Conservation (phyloP, 257 asterid genomes). For the Nicotiana undulata region DNA sequence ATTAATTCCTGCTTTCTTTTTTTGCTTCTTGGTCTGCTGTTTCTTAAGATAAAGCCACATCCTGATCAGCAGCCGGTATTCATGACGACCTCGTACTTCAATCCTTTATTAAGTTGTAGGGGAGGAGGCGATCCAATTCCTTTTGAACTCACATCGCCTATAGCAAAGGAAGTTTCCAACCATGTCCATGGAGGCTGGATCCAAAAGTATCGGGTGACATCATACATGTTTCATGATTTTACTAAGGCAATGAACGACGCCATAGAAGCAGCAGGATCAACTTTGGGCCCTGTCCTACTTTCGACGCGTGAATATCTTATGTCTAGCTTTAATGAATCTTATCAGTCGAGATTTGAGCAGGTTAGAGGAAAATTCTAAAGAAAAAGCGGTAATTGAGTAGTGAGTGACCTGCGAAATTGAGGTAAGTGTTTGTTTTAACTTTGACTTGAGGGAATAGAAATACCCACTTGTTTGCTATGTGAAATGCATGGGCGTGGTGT, state of each 20-base stretch:
- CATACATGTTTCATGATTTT: slow-evolving; percentile 66
- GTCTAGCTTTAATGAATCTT: slow-evolving; percentile 89
- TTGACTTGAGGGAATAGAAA: no score
- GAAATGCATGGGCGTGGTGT: no score
- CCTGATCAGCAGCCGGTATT: slow-evolving; percentile 83
- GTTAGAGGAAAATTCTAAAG: no score
- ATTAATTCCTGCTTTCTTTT: slow-evolving; percentile 77
- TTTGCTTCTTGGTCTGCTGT: slow-evolving; percentile 83
- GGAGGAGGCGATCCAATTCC: slow-evolving; percentile 99
- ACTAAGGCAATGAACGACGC: slow-evolving; percentile 60
- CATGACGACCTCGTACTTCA: slow-evolving; percentile 82
- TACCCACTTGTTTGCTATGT: no score
- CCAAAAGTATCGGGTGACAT: slow-evolving; percentile 50
- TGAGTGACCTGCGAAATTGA: no score
- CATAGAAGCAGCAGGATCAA: slow-evolving; percentile 86
- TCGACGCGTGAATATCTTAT: slow-evolving; percentile 95
- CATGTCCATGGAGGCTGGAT: slow-evolving; percentile 95
- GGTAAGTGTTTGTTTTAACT: no score
- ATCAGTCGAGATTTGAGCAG: slow-evolving; percentile 97
- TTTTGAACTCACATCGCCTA: slow-evolving; percentile 62
- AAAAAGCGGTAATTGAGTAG: no score
- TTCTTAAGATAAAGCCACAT: slow-evolving; percentile 82
- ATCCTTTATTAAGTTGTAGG: slow-evolving; percentile 86
- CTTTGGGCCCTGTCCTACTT: slow-evolving; percentile 73
- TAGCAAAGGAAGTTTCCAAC: slow-evolving; percentile 68